These are phyloP conservation scores for Craspedostauros australis DNA, from an alignment of 108 stramenopile genomes.

Conservation along the genomic window DNA sequence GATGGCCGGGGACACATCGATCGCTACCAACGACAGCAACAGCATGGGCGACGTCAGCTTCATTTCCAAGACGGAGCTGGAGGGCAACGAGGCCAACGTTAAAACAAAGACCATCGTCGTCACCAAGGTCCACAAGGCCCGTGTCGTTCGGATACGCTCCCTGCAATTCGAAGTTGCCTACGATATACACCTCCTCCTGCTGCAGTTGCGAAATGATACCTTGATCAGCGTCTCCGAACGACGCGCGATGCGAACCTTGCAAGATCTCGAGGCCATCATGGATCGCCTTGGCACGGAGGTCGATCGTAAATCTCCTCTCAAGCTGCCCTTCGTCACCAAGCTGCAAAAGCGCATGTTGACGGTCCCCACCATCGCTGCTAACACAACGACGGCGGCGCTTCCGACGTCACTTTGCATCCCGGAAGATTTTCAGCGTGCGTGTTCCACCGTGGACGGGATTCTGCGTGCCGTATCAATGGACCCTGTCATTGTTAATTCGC, in stretches of 20 bases:
- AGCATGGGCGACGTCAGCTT: neutral
- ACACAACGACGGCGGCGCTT: no score
- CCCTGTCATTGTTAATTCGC: slow-evolving; percentile 37
- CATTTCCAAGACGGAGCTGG: neutral
- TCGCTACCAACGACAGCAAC: neutral
- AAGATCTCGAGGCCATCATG: slow-evolving; percentile 18
- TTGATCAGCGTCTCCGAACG: slow-evolving; percentile 45
- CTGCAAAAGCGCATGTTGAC: no score
- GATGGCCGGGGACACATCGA: no score
- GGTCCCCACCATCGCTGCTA: no score
- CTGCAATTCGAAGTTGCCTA: slow-evolving; percentile 52
- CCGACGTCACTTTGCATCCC: neutral
- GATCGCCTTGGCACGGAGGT: slow-evolving; percentile 3
- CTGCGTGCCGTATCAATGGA: slow-evolving; percentile 45
- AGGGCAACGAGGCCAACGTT: no score
- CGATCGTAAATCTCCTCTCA: no score
- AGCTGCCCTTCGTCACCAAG: no score
- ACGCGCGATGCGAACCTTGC: slow-evolving; percentile 28
- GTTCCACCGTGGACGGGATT: slow-evolving; percentile 20
- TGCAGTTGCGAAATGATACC: slow-evolving; percentile 18
- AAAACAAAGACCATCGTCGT: slow-evolving; percentile 33
- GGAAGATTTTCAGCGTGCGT: slow-evolving; percentile 1
- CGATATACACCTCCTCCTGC: slow-evolving; percentile 47
- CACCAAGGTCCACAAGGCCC: slow-evolving; percentile 27
- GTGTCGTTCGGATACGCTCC: slow-evolving; percentile 12